A percentile compares a stretch with the other conserved stretches of the same genome.
These are phyloP conservation scores for Helminthosporium solani DNA, from an alignment of 2,329 filamentous ascomycete genomes.

Conservation along the genomic window DNA sequence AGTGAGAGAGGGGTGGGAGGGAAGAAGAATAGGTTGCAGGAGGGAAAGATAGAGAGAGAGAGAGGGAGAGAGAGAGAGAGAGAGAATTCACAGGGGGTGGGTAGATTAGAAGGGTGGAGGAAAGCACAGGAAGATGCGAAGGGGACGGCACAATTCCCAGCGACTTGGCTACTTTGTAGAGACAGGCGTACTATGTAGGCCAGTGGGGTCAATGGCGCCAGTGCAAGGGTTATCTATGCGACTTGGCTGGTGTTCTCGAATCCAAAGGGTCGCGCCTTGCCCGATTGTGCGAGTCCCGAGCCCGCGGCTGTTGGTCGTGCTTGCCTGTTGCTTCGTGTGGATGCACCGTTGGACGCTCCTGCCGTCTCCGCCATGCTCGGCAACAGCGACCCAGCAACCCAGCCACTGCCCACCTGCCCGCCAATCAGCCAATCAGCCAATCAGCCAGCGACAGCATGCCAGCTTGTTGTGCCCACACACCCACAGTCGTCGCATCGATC, in stretches of 20 bases:
- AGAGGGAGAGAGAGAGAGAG: conserved; percentile 10
- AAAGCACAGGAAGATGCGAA: conserved; percentile 7
- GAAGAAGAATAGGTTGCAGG: background rate
- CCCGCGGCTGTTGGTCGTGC: background rate
- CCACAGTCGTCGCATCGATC: too few species aligned
- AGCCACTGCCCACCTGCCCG: too few species aligned
- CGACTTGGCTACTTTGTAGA: background rate
- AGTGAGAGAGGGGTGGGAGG: conserved; percentile 3
- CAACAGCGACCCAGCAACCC: too few species aligned
- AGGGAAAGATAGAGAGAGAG: conserved; percentile 6
- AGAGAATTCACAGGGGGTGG: conserved; percentile 5
- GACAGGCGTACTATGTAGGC: background rate
- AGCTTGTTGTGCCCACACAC: too few species aligned
- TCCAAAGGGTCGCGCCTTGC: conserved; percentile 7
- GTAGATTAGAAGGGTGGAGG: conserved; percentile 5
- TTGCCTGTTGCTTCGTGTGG: too few species aligned
- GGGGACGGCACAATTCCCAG: background rate
- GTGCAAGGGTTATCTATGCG: conserved; percentile 1
- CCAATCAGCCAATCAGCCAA: too few species aligned
- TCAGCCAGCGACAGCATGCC: too few species aligned
- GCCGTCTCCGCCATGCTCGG: too few species aligned
- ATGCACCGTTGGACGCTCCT: too few species aligned
- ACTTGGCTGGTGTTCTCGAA: conserved; percentile 3
- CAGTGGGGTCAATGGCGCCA: background rate
- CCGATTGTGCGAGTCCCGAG: conserved; percentile 1